A percentile compares a stretch with the other conserved stretches of the same genome.
Conservation (phyloP, 2,329 filamentous ascomycete species). For the Fusarium heterosporum region DNA sequence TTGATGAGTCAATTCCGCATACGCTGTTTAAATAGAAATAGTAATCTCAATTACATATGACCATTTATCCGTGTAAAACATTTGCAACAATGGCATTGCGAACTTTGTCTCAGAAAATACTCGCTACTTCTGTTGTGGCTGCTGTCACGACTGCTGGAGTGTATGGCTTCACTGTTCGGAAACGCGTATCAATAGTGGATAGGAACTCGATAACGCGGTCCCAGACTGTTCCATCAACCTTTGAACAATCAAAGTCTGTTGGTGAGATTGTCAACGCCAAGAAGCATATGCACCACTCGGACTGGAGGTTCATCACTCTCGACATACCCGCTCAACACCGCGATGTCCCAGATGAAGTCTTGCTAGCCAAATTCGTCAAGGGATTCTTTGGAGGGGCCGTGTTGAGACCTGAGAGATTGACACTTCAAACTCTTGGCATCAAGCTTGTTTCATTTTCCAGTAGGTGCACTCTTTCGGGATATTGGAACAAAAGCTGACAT, state of each 20-base stretch:
- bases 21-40: neutral
- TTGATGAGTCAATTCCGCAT: constrained; percentile 16
- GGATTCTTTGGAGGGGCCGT: constrained; percentile 50
- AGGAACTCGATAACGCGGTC: constrained; percentile 32
- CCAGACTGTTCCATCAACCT: constrained; percentile 37
- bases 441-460: constrained; percentile 37
- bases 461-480: neutral
- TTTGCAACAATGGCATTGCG: constrained; percentile 25
- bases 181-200: constrained; percentile 19
- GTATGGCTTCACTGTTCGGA: constrained; percentile 35
- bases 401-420: constrained; percentile 43
- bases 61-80: neutral
- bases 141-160: constrained; percentile 25
- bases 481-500: neutral
- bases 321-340: constrained; percentile 28
- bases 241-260: constrained; percentile 43
- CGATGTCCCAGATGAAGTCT: constrained; percentile 41
- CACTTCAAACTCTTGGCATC: constrained; percentile 20
- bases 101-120: constrained; percentile 27
- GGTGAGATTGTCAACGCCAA: constrained; percentile 44
- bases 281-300: constrained; percentile 30
- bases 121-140: constrained; percentile 26
- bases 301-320: constrained; percentile 45
- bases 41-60: neutral
- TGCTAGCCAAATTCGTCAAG: constrained; percentile 47